These are phyloP conservation scores for Lantana camara DNA, from an alignment of 257 asterid species.

Conservation along the genomic window DNA sequence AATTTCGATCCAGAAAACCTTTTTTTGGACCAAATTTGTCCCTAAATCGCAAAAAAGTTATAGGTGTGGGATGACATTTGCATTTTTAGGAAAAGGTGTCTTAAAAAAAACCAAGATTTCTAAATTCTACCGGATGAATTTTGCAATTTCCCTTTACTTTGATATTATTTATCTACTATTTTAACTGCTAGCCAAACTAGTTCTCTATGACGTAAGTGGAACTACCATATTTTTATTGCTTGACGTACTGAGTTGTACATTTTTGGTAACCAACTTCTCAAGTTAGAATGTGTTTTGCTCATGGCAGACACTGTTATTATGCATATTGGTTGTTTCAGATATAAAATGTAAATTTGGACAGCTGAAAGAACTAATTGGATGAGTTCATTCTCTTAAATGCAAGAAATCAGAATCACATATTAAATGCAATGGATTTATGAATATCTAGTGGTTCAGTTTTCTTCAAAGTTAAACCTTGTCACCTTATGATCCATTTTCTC, in stretches of 20 bases:
- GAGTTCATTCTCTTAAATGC: background rate
- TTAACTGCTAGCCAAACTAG: conserved; percentile 9
- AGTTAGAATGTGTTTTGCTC: background rate
- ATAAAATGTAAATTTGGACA: background rate
- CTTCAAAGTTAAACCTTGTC: conserved; percentile 3
- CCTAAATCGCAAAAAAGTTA: too few species aligned
- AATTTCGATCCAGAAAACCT: too few species aligned
- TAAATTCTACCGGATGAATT: too few species aligned
- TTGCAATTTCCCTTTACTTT: too few species aligned
- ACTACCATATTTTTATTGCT: background rate
- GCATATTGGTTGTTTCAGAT: background rate
- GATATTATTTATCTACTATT: background rate
- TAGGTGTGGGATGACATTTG: too few species aligned
- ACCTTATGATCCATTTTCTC: conserved; percentile 4
- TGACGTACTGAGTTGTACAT: background rate
- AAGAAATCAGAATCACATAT: conserved; percentile 11
- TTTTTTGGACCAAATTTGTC: too few species aligned
- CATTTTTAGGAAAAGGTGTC: too few species aligned
- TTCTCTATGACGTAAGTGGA: background rate
- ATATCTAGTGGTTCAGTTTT: conserved; percentile 20
- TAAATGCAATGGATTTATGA: background rate
- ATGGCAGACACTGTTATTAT: background rate
- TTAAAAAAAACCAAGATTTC: too few species aligned
- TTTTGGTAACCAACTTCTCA: conserved; percentile 4
- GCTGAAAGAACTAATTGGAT: conserved; percentile 9